These are phyloP conservation scores for Saccharomyces paradoxus DNA, from an alignment of 805 yeast species.

Conservation along the genomic window DNA sequence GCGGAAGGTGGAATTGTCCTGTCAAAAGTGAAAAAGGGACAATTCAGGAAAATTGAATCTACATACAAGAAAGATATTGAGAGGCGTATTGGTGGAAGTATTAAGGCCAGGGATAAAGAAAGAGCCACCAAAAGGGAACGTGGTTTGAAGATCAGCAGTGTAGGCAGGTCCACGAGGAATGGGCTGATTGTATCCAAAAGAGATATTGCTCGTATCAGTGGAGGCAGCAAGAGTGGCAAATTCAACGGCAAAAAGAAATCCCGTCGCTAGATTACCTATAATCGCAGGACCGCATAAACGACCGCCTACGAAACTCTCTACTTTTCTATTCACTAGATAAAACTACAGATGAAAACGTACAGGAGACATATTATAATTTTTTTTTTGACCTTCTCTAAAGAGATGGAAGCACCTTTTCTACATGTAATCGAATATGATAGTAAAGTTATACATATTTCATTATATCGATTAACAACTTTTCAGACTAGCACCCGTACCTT, in stretches of 20 bases:
- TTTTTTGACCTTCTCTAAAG: neutral
- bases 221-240: neutral
- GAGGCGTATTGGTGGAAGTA: slow-evolving; percentile 38
- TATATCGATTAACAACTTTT: neutral
- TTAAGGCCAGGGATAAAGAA: slow-evolving; percentile 42
- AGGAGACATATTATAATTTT: neutral
- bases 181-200: slow-evolving; percentile 64
- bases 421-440: neutral
- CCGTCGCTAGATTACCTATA: neutral
- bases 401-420: neutral
- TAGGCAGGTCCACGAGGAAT: slow-evolving; percentile 71
- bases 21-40: slow-evolving; percentile 60
- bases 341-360: neutral
- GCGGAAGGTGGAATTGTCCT: slow-evolving; percentile 85
- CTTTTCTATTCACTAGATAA: neutral
- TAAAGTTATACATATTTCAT: neutral
- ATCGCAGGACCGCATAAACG: neutral
- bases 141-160: slow-evolving; percentile 68
- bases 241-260: neutral
- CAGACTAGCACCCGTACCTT: neutral
- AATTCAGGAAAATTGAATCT: slow-evolving; percentile 50
- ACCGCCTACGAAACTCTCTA: neutral
- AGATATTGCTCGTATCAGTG: slow-evolving; percentile 43
- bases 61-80: slow-evolving; percentile 32
- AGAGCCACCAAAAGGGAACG: slow-evolving; percentile 48